Percentiles rank a stretch among this genome's conserved stretches.
Conservation (phyloP, 345 rosid genomes). For the Tarenaya hassleriana region DNA sequence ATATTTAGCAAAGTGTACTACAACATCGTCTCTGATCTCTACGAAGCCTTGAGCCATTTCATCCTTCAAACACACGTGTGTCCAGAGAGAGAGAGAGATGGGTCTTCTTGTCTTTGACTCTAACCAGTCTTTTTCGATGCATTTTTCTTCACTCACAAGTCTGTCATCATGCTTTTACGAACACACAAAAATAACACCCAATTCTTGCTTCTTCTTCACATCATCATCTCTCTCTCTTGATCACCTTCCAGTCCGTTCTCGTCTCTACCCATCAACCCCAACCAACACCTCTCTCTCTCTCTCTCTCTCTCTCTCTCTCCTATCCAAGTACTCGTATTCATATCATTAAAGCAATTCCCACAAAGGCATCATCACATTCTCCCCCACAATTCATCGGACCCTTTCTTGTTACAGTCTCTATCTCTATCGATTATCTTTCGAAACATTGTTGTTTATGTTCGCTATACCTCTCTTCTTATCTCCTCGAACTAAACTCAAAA, state of each 20-base stretch:
- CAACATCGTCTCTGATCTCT: neutral
- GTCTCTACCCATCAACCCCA: neutral
- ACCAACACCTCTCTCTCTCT: slow-evolving; percentile 12
- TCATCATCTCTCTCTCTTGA: slow-evolving; percentile 25
- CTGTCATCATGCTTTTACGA: slow-evolving; percentile 59
- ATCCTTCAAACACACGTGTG: slow-evolving; percentile 46
- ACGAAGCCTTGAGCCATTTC: neutral
- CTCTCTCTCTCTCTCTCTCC: slow-evolving; percentile 22
- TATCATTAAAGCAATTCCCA: slow-evolving; percentile 68
- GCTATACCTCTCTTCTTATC: slow-evolving; percentile 26
- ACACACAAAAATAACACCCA: slow-evolving; percentile 46
- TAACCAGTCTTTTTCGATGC: slow-evolving; percentile 62
- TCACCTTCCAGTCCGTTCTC: slow-evolving; percentile 5
- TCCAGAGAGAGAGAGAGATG: slow-evolving; percentile 31
- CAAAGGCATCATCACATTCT: slow-evolving; percentile 61
- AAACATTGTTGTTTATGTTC: slow-evolving; percentile 7
- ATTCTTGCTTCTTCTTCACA: slow-evolving; percentile 38
- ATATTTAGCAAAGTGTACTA: neutral
- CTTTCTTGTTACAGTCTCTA: slow-evolving; percentile 28
- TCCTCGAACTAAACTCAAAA: slow-evolving; percentile 17
- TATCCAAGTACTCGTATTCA: slow-evolving; percentile 25
- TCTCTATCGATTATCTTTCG: neutral
- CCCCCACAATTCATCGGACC: slow-evolving; percentile 31
- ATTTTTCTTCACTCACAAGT: slow-evolving; percentile 87
- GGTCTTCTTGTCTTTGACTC: slow-evolving; percentile 51